Evolutionary conservation across 2,329 filamentous ascomycete species (phyloP), one percentile per base, ranked within the genome.

Genomic region (Rhynchosporium secalis): DNA sequence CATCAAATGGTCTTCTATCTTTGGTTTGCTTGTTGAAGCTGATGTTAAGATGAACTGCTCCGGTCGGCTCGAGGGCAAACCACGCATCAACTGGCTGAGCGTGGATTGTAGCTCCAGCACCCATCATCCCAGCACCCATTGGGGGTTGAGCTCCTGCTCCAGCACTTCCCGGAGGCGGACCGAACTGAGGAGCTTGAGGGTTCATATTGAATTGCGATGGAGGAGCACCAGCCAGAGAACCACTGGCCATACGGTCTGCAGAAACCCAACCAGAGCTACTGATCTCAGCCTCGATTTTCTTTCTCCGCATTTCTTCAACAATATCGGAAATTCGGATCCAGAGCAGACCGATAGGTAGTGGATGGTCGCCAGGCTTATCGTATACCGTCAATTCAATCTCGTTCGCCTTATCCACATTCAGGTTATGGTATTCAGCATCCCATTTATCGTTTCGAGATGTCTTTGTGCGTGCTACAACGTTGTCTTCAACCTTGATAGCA

Each of bases 291-390:
- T 99, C 95, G 65, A 99, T 96, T 79, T 90, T 96, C 82, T 98
- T 98, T 65, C 93, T 87, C 74, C 95, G 89, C 83, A 99, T 94
- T 77, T 99, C 95, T 75, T 99, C 95, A 1, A 92, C 92, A 68
- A 99, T 96, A 75, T 99, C 95, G 15, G 95, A 96, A 73, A 99
- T 94, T 64, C 95, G 85, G 62, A 99, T 88, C 95, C 95, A 99
- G 13, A 98, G 83, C 83, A 99, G 87, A 61, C 89, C 95, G 72
- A 99, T 96, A 46, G 95, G 95, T 57, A 96, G 87, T 13, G 93
- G 88, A 70, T 96, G 90, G 71, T 97, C 93, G 66, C 88, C 87
- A 2, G 92, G 88, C 78, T 96, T 97, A 76, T 99, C 95, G 76
- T 99, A 99, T 10, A 99, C 93, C 0, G 92, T 98, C 59, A 99